A percentile compares a stretch with the other conserved stretches of the same genome.
phyloP scores from a whole-genome alignment of 1,284 basidiomycete genomes.

The Ganoderma meredithae region DNA sequence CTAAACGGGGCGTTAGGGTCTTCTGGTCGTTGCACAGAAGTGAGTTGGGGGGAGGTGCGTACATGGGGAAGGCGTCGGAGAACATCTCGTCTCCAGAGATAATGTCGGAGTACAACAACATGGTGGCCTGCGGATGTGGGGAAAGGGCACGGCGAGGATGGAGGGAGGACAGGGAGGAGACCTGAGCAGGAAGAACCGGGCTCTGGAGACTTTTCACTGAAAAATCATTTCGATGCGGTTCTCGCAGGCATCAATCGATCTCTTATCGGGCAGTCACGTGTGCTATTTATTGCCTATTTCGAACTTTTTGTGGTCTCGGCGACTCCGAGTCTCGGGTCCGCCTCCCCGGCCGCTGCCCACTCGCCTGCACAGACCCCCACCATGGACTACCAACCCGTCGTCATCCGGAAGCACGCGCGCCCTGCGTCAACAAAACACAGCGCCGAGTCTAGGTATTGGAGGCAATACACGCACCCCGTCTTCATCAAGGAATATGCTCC shows the following conservation, averaged over 20 bases:
- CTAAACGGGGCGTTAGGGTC: slow-evolving; percentile 49
- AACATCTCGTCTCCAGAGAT: slow-evolving; percentile 92
- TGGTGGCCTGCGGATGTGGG: slow-evolving; percentile 45
- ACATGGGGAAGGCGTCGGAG: slow-evolving; percentile 93
- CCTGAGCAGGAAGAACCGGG: slow-evolving; percentile 25
- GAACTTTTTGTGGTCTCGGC: slow-evolving; percentile 31
- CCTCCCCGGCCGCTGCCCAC: neutral
- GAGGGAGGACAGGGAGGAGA: slow-evolving; percentile 26
- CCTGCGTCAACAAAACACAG: slow-evolving; percentile 66
- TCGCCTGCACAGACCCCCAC: neutral
- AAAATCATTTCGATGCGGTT: slow-evolving; percentile 34
- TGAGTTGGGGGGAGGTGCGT: slow-evolving; percentile 39
- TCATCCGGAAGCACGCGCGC: slow-evolving; percentile 66
- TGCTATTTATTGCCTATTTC: slow-evolving; percentile 32
- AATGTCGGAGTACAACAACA: slow-evolving; percentile 84
- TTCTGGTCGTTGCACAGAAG: neutral
- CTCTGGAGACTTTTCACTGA: slow-evolving; percentile 35
- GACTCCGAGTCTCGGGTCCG: neutral
- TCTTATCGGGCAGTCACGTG: slow-evolving; percentile 42
- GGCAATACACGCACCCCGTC: slow-evolving; percentile 84
- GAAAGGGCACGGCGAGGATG: slow-evolving; percentile 29
- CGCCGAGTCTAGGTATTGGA: slow-evolving; percentile 81
- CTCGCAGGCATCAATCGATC: slow-evolving; percentile 40
- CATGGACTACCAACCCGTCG: slow-evolving; percentile 85
- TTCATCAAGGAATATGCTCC: slow-evolving; percentile 96